Conservation (phyloP, 352 stramenopile genomes). For the Pythium utonaiense region DNA sequence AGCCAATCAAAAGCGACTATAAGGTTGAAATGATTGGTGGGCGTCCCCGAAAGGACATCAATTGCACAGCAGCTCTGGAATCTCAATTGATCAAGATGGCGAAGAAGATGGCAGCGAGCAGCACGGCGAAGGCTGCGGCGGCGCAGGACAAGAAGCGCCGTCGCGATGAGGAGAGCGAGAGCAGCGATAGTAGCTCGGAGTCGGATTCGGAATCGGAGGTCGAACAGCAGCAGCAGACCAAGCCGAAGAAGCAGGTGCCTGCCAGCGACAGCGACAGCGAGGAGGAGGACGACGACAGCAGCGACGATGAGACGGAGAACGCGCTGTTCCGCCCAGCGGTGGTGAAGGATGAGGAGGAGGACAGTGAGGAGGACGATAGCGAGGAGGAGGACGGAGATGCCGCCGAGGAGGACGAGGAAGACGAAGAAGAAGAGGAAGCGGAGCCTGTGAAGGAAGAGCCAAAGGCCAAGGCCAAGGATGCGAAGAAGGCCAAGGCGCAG, state of each 20-base stretch:
- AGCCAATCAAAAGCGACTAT: background rate
- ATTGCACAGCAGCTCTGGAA: slow-evolving; percentile 6
- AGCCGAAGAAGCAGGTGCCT: background rate
- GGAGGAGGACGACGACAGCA: slow-evolving; percentile 15
- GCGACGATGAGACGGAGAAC: slow-evolving; percentile 62
- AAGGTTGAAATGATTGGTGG: slow-evolving; percentile 20
- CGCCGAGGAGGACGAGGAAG: slow-evolving; percentile 24
- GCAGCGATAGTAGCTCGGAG: background rate
- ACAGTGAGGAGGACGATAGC: slow-evolving; percentile 34
- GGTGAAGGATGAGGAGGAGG: slow-evolving; percentile 1
- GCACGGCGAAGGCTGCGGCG: slow-evolving; percentile 13
- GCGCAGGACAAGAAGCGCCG: slow-evolving; percentile 31
- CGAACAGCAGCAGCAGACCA: slow-evolving; percentile 6
- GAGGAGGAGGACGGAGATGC: slow-evolving; percentile 27
- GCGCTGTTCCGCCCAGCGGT: slow-evolving; percentile 62
- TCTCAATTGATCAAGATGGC: slow-evolving; percentile 14
- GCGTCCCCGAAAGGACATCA: slow-evolving; percentile 18
- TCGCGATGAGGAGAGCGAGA: slow-evolving; percentile 26
- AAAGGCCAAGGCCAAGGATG: slow-evolving; percentile 12
- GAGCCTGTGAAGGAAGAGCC: slow-evolving; percentile 33
- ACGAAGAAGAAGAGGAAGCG: slow-evolving; percentile 68
- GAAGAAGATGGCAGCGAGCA: slow-evolving; percentile 9
- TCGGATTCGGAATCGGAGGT: slow-evolving; percentile 8
- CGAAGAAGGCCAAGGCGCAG: slow-evolving; percentile 25
- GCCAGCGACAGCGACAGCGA: slow-evolving; percentile 10